Base-by-base conservation (phyloP, 371 early-diverging fungal genomes). In the Mortierella sp. region DNA sequence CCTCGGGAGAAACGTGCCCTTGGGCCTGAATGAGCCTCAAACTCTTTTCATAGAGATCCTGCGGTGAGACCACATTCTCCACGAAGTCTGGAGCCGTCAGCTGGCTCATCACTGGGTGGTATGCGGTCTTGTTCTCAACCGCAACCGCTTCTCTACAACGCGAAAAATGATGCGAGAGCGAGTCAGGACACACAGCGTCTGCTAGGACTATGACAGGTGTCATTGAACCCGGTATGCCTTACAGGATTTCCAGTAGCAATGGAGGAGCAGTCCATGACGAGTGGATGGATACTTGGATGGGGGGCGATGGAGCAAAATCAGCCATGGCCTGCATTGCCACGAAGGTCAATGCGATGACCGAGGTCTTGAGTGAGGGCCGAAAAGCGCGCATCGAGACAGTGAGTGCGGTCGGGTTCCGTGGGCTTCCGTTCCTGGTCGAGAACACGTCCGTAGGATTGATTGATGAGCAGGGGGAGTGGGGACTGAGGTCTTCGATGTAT, bases 71-170 rank as follows among this genome's bases (percentile, higher is more conserved):
- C 6, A 78, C 23, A 27, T 48, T 43, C 41, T 47, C 53, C 56
- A 78, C 61, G 26, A 66, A 60, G 14, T 12, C 60, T 24, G 52
- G 27, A 30, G 60, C 63, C 0, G 83, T 78, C 51, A 90, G 72
- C 30, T 88, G 81, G 43, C 80, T 71, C 28, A 93, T 57, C 48
- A 91, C 65, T 12, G 86, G 79, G 49, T 86, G 87, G 67, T 84
- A 93, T 4, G 85, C 81, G 32, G 87, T 82, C 54, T 81, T 78
- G 56, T 92, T 92, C 51, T 88, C 83, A 11, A 80, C 78, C 0
- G 88, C 83, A 17, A 90, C 80, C 4, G 86, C 84, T 54, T 93
- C 93, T 57, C 92, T 83, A 80, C n/a, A n/a, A n/a, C n/a, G n/a
- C n/a, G n/a, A n/a, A n/a, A n/a, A n/a, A 4, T 47, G 28, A 17